phyloP scores from a whole-genome alignment of 2,329 filamentous ascomycete genomes.

The Xylariomycetidae sp. region DNA sequence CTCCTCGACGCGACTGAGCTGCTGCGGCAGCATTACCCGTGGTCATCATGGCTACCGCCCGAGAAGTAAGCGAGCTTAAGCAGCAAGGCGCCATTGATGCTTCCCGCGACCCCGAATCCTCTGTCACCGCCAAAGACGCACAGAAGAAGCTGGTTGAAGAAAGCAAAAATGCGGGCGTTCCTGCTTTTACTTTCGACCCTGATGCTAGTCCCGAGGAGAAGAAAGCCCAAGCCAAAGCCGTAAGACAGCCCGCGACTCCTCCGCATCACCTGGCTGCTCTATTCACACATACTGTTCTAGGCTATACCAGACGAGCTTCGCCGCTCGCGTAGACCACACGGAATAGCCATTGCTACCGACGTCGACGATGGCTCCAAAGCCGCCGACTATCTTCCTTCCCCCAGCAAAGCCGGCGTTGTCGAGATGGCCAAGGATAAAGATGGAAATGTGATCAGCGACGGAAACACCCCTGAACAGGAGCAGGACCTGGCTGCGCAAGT shows the following conservation, averaged over 20 bases:
- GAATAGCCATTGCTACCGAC: slow-evolving; percentile 72
- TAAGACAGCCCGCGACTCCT: slow-evolving; percentile 42
- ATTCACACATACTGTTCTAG: slow-evolving; percentile 35
- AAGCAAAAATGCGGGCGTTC: slow-evolving; percentile 71
- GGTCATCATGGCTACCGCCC: slow-evolving; percentile 28
- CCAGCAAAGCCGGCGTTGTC: slow-evolving; percentile 66
- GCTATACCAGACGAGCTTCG: slow-evolving; percentile 61
- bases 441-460: slow-evolving; percentile 44
- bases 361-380: slow-evolving; percentile 65
- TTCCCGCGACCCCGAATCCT: slow-evolving; percentile 64
- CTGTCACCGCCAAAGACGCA: slow-evolving; percentile 64
- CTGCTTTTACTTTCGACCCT: slow-evolving; percentile 83
- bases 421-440: slow-evolving; percentile 46
- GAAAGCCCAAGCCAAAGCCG: slow-evolving; percentile 69
- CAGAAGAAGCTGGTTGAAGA: slow-evolving; percentile 72
- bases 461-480: slow-evolving; percentile 48
- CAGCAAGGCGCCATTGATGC: slow-evolving; percentile 75
- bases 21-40: slow-evolving; percentile 19
- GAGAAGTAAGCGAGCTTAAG: slow-evolving; percentile 63
- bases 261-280: not conserved
- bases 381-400: slow-evolving; percentile 72
- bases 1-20: slow-evolving; percentile 18
- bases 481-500: slow-evolving; percentile 53
- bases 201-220: slow-evolving; percentile 81
- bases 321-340: slow-evolving; percentile 56